phyloP scores from a whole-genome alignment of 2,329 filamentous ascomycete species.

The Ophiognomonia clavigignenti-juglandacearum region DNA sequence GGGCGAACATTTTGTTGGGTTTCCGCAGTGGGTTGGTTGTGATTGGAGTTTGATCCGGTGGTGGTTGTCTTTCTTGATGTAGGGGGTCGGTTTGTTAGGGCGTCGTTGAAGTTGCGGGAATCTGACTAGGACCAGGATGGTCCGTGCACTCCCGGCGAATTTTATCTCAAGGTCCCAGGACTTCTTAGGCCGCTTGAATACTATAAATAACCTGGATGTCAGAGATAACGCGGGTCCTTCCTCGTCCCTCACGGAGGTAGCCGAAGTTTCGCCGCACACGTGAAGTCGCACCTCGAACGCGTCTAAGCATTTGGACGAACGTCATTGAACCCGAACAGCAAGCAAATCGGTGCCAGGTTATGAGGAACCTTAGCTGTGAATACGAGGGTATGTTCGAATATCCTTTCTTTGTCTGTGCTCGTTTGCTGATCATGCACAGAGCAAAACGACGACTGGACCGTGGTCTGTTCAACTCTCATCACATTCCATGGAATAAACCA shows the following conservation, averaged over 20 bases:
- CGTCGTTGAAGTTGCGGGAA: too few relatives aligned
- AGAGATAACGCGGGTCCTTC: neutral
- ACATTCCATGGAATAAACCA: too few relatives aligned
- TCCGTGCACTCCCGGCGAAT: too few relatives aligned
- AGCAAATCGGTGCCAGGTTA: too few relatives aligned
- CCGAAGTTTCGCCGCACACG: neutral
- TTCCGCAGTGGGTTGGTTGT: neutral
- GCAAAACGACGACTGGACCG: neutral
- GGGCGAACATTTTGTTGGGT: constrained; percentile 51
- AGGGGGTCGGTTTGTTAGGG: too few relatives aligned
- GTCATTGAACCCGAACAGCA: neutral
- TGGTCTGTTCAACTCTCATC: too few relatives aligned
- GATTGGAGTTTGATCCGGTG: neutral
- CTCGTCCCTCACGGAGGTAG: neutral
- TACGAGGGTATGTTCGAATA: neutral
- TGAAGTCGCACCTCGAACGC: neutral
- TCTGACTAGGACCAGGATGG: too few relatives aligned
- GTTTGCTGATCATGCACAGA: neutral
- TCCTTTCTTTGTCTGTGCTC: neutral
- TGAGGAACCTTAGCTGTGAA: too few relatives aligned
- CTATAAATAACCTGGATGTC: too few relatives aligned
- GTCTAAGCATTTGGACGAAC: neutral
- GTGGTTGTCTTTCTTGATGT: too few relatives aligned
- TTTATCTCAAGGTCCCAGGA: too few relatives aligned
- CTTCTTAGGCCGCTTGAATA: too few relatives aligned